Evolutionary conservation across 169 alveolate genomes (phyloP), one percentile per base, ranked within the genome.

Genomic region (Plasmodium inui): DNA sequence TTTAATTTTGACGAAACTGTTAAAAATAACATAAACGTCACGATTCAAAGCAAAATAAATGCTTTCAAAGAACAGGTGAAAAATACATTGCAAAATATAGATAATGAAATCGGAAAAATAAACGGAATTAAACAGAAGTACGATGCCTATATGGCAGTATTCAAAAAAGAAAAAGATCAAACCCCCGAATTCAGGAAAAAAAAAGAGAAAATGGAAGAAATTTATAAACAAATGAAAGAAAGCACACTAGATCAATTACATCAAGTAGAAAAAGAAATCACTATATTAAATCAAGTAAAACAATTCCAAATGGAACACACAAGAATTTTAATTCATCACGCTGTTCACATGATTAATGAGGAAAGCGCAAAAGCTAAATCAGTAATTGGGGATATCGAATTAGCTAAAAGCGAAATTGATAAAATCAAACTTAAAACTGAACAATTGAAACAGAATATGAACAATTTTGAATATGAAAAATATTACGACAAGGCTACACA

Each of bases 301-400:
- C 14, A 19, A 19, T 14, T 50, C 28, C 39, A 79, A 39, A 37
- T 41, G 26, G 55, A 79, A 79, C 30, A 79, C 55, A 37, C 26
- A 7, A 32, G 37, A 79, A 17, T 79, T 79, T 79, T 79, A 41
- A 79, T 79, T 30, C 26, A 79, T n/a, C 71, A 79, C 50, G 14
- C 10, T 14, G 30, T 79, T 34, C 44, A 79, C 26, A 39, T 37
- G 72, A 79, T 79, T 32, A 17, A 39, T 41, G 46, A 41, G 9
- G 50, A 79, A 79, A 79, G 14, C 26, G 14, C 0, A 14, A 30
- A 79, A 28, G 50, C 84, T 30, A 22, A n/a, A 22, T 28, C 17
- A 5, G 9, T 79, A 5, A 79, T 79, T 72, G 70, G 0, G 12
- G 32, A 79, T 17, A 39, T 79, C 10, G 30, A 79, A 34, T 79